Conservation (phyloP, 371 early-diverging fungal species). For the Amoeboaphelidium protococcarum region DNA sequence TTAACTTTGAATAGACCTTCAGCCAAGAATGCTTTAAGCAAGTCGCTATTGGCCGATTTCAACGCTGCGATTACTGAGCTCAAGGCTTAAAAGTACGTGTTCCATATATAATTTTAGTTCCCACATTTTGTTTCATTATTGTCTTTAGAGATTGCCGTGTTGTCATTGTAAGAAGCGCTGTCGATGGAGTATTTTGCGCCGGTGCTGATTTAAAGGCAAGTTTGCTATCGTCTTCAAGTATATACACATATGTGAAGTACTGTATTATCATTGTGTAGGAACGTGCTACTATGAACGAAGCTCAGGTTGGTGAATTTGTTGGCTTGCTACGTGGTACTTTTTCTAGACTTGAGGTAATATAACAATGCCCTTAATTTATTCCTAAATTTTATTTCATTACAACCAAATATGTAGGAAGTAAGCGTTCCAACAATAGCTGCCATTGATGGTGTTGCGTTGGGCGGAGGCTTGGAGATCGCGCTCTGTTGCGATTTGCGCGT, state of each 20-base stretch:
- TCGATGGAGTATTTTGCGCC: slow-evolving; percentile 70
- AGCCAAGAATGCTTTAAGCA: too few relatives aligned
- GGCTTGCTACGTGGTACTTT: slow-evolving; percentile 43
- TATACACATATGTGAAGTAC: background rate
- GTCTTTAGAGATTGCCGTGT: slow-evolving; percentile 88
- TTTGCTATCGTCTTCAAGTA: background rate
- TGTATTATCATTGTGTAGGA: slow-evolving; percentile 23
- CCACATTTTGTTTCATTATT: slow-evolving; percentile 67
- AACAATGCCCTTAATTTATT: background rate
- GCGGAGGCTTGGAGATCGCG: slow-evolving; percentile 83
- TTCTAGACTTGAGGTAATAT: slow-evolving; percentile 46
- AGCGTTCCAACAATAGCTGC: slow-evolving; percentile 85
- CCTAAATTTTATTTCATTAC: background rate
- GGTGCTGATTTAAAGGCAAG: slow-evolving; percentile 81
- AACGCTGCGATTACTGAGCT: too few relatives aligned
- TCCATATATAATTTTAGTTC: slow-evolving; percentile 45
- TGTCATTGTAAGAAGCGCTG: slow-evolving; percentile 46
- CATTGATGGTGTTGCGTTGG: slow-evolving; percentile 80
- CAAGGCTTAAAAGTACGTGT: too few relatives aligned
- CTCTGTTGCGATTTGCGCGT: slow-evolving; percentile 77
- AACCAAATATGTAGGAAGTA: slow-evolving; percentile 19
- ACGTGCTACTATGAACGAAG: slow-evolving; percentile 48
- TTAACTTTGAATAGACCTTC: too few relatives aligned
- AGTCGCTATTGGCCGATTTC: too few relatives aligned
- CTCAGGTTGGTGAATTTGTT: slow-evolving; percentile 61